A percentile compares a stretch with the other conserved stretches of the same genome.
phyloP scores from a whole-genome alignment of 2,329 filamentous ascomycete species.

The Chrysoporthe austroafricana region DNA sequence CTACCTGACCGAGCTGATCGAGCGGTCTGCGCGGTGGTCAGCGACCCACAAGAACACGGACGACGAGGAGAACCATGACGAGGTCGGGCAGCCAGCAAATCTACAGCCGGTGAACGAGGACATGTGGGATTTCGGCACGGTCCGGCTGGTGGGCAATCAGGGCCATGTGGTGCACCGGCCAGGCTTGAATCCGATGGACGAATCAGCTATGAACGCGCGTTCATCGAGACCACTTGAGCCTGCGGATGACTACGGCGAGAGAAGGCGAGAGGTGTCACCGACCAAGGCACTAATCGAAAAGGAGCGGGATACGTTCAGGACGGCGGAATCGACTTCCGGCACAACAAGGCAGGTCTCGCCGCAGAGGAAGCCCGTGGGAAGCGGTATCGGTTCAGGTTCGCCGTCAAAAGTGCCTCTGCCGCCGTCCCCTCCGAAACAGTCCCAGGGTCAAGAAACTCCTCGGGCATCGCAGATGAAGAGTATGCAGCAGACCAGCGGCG shows the following conservation, averaged over 20 bases:
- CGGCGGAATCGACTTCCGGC: slow-evolving; percentile 43
- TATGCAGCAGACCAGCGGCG: slow-evolving; percentile 51
- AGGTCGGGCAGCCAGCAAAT: slow-evolving; percentile 53
- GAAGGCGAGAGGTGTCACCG: slow-evolving; percentile 50
- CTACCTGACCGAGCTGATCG: slow-evolving; percentile 95
- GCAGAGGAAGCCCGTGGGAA: slow-evolving; percentile 56
- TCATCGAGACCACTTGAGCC: slow-evolving; percentile 57
- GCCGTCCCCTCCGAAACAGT: slow-evolving; percentile 57
- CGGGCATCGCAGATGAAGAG: slow-evolving; percentile 49
- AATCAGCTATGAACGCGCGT: slow-evolving; percentile 78
- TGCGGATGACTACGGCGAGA: slow-evolving; percentile 56
- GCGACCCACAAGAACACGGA: slow-evolving; percentile 74
- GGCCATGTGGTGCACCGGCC: slow-evolving; percentile 59
- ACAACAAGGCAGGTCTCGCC: slow-evolving; percentile 64
- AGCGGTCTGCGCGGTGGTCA: slow-evolving; percentile 85
- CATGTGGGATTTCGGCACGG: slow-evolving; percentile 98
- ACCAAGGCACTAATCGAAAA: slow-evolving; percentile 51
- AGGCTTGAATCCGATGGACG: slow-evolving; percentile 75
- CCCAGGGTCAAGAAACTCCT: slow-evolving; percentile 48
- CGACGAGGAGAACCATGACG: slow-evolving; percentile 66
- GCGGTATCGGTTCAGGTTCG: slow-evolving; percentile 43
- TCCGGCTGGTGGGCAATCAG: slow-evolving; percentile 75
- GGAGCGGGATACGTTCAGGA: slow-evolving; percentile 60
- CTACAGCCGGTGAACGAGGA: slow-evolving; percentile 72
- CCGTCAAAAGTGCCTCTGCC: slow-evolving; percentile 66